phyloP scores from a whole-genome alignment of 1,284 basidiomycete species.

The Psilocybe mexicana region DNA sequence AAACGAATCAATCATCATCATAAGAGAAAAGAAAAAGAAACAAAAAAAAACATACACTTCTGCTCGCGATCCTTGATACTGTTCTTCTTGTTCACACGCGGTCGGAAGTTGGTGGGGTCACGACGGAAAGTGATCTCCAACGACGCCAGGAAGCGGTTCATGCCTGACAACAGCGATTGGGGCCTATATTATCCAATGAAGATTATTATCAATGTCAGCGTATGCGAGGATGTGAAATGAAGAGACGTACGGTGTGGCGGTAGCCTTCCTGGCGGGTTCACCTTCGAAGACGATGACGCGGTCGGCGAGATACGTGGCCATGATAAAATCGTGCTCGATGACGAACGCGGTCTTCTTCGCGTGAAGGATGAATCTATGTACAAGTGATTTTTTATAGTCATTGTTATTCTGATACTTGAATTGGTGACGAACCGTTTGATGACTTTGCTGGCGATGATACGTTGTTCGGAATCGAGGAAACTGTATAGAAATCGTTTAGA shows the following conservation, averaged over 20 bases:
- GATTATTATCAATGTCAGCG: too few relatives aligned
- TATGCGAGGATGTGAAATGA: background rate
- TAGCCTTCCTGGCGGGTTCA: conserved; percentile 78
- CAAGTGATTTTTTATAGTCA: background rate
- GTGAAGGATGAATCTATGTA: conserved; percentile 80
- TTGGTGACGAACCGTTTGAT: conserved; percentile 77
- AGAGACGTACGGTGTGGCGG: conserved; percentile 74
- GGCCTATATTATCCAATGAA: conserved; percentile 46
- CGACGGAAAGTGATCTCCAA: conserved; percentile 95
- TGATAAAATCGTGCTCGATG: conserved; percentile 98
- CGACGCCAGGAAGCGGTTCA: conserved; percentile 92
- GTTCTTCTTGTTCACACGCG: conserved; percentile 92
- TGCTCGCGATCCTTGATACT: conserved; percentile 95
- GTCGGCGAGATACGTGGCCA: conserved; percentile 96
- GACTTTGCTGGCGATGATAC: conserved; percentile 95
- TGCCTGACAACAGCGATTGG: conserved; percentile 81
- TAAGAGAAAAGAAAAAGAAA: background rate
- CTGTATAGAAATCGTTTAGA: conserved; percentile 34
- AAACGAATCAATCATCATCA: conserved; percentile 10
- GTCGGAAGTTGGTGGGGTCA: conserved; percentile 93
- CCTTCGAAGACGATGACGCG: conserved; percentile 96
- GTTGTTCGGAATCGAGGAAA: conserved; percentile 97
- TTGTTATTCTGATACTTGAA: background rate
- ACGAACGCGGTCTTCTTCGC: conserved; percentile 96
- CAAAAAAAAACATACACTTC: conserved; percentile 59